A percentile compares a stretch with the other conserved stretches of the same genome.
These are phyloP conservation scores for Mycena belliarum DNA, from an alignment of 768 basidiomycete species.

Conservation along the genomic window DNA sequence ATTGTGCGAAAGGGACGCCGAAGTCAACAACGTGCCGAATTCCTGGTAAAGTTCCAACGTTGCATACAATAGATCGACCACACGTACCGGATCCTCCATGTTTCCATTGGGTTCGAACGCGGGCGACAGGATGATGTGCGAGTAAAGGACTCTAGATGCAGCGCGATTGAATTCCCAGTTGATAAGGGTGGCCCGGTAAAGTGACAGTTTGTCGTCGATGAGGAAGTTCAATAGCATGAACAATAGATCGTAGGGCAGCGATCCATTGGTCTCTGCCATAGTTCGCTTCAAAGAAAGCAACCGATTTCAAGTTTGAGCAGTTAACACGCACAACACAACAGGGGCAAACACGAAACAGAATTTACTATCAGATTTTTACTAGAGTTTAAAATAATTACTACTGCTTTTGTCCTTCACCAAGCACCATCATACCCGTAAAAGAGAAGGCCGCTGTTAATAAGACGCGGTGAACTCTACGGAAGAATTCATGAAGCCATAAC, in stretches of 20 bases:
- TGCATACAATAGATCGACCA: conserved; percentile 16
- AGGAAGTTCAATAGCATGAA: conserved; percentile 32
- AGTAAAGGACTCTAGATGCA: conserved; percentile 49
- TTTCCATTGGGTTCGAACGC: conserved; percentile 15
- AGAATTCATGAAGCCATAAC: too few relatives aligned
- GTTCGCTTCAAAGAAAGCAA: too few relatives aligned
- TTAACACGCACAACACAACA: too few relatives aligned
- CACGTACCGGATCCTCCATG: conserved; percentile 11
- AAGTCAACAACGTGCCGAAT: conserved; percentile 25
- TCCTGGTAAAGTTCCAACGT: conserved; percentile 1
- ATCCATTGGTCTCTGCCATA: too few relatives aligned
- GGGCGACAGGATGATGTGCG: conserved; percentile 43
- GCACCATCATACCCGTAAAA: too few relatives aligned
- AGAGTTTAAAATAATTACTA: too few relatives aligned
- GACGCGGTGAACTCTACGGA: too few relatives aligned
- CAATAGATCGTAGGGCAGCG: conserved; percentile 11
- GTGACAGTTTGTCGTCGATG: conserved; percentile 33
- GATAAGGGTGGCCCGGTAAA: conserved; percentile 46
- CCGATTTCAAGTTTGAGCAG: too few relatives aligned
- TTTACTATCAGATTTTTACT: too few relatives aligned
- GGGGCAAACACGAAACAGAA: too few relatives aligned
- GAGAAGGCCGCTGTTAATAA: too few relatives aligned
- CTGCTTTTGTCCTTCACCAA: too few relatives aligned
- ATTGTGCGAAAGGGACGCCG: conserved; percentile 42
- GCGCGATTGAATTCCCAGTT: conserved; percentile 45